Conservation (phyloP, 345 rosid genomes). For the Eucalyptus tenuipes region DNA sequence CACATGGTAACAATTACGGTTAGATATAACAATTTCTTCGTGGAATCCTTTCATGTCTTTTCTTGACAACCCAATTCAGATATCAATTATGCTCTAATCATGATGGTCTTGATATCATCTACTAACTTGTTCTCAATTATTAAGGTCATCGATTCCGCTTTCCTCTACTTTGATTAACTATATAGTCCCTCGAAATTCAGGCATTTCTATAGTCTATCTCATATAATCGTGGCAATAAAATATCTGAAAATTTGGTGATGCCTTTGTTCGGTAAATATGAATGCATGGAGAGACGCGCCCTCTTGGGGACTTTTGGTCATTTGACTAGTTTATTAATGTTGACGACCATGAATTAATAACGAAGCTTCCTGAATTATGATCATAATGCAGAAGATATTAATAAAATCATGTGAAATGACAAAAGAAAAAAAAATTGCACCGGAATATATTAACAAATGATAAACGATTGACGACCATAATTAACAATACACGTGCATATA, state of each 20-base stretch:
- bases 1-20: neutral
- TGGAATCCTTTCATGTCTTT: neutral
- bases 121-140: neutral
- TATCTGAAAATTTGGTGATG: neutral
- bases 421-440: neutral
- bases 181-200: neutral
- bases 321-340: neutral
- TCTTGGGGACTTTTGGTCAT: neutral
- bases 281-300: neutral
- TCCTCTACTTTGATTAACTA: neutral
- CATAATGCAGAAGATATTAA: neutral
- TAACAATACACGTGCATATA: neutral
- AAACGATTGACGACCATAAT: neutral
- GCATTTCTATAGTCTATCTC: neutral
- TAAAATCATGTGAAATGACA: neutral
- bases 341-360: neutral
- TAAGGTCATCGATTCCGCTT: neutral
- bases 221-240: neutral
- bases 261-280: neutral
- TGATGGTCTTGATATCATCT: neutral
- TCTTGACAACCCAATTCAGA: neutral
- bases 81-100: neutral
- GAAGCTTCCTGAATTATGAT: neutral
- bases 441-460: neutral
- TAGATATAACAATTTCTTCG: neutral